Evolutionary conservation across 139 green algal species (phyloP).

Genomic region (Chlamydomonas sp.): DNA sequence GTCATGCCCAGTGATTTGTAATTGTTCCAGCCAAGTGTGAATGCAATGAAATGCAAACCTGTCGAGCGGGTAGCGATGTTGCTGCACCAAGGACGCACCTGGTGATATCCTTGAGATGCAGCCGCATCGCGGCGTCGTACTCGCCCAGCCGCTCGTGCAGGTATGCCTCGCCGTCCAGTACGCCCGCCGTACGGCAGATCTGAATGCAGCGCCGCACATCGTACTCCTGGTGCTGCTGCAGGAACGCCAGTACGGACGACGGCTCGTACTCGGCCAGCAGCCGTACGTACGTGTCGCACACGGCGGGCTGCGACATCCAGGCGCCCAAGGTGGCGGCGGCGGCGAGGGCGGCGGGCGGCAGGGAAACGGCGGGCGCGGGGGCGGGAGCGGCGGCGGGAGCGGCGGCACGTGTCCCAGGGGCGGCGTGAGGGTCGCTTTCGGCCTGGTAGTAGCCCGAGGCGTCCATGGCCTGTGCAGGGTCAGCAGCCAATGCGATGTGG

Average conservation of each 20-base stretch:
- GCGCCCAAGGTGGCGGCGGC: background rate
- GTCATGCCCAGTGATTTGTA: background rate
- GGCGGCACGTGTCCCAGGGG: background rate
- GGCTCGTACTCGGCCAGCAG: constrained; percentile 54
- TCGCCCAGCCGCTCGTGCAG: constrained; percentile 59
- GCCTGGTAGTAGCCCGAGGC: background rate
- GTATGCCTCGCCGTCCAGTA: constrained; percentile 54
- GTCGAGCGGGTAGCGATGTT: background rate
- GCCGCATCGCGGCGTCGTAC: constrained; percentile 36
- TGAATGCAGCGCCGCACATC: constrained; percentile 36
- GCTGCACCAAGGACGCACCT: background rate
- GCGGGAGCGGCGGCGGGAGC: background rate
- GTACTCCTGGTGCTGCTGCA: constrained; percentile 45
- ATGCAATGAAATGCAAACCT: too few species aligned
- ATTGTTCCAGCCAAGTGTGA: too few species aligned
- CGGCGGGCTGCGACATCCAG: constrained; percentile 16
- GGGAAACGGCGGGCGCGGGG: background rate
- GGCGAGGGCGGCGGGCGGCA: background rate
- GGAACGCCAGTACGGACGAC: constrained; percentile 41
- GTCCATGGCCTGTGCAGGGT: background rate
- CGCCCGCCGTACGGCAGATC: constrained; percentile 27
- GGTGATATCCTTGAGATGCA: constrained; percentile 38
- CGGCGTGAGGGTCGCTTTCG: background rate
- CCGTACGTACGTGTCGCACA: constrained; percentile 46
- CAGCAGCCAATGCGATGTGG: background rate